A percentile compares a stretch with the other conserved stretches of the same genome.
Evolutionary conservation across 768 basidiomycete species (phyloP).

Genomic region (Tylopilus plumbeoviolaceoides): DNA sequence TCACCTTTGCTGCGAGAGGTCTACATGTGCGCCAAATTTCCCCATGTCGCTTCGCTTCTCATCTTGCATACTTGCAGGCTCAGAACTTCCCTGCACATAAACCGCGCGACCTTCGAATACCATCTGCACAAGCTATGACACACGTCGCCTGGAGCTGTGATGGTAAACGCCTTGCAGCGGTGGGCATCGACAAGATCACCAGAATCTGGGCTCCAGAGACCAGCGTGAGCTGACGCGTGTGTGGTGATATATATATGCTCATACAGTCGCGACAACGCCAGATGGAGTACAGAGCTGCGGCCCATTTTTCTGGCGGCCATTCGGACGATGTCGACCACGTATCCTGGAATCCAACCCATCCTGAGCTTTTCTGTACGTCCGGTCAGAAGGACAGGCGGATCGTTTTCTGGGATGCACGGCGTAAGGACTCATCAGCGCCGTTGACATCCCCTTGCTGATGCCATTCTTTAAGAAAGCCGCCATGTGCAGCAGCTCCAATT

Average conservation of each 20-base stretch:
- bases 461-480: conserved; percentile 50
- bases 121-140: conserved; percentile 42
- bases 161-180: conserved; percentile 76
- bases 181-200: conserved; percentile 55
- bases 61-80: too few species aligned
- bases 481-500: conserved; percentile 55
- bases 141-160: conserved; percentile 85
- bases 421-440: conserved; percentile 37
- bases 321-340: conserved; percentile 78
- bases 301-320: conserved; percentile 66
- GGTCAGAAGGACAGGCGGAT: conserved; percentile 71
- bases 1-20: conserved; percentile 64
- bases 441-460: conserved; percentile 4
- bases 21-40: conserved; percentile 55
- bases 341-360: conserved; percentile 83
- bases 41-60: conserved; percentile 26
- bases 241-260: neutral
- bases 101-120: too few species aligned
- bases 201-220: conserved; percentile 78
- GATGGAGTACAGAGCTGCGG: conserved; percentile 70
- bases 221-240: conserved; percentile 43
- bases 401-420: conserved; percentile 83
- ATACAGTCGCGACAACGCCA: conserved; percentile 22
- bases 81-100: too few species aligned
- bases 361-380: conserved; percentile 77